phyloP scores from a whole-genome alignment of 306 rosid genomes.

The Myrica gale region DNA sequence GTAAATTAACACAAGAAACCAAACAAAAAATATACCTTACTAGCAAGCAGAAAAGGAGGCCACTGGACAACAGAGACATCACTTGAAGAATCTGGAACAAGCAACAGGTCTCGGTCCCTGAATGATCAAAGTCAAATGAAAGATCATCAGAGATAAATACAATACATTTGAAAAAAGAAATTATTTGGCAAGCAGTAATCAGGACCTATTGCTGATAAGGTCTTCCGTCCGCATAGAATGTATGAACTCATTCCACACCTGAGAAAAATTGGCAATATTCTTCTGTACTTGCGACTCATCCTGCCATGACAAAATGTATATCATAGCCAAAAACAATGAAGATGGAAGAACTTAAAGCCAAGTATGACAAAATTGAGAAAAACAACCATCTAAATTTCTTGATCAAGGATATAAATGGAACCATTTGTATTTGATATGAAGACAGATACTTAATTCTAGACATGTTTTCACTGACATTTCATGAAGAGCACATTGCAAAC shows the following conservation, averaged over 20 bases:
- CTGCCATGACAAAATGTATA: conserved; percentile 48
- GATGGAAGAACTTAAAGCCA: not conserved
- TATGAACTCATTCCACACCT: conserved; percentile 89
- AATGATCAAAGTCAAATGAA: conserved; percentile 23
- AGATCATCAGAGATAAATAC: conserved; percentile 38
- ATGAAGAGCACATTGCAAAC: conserved; percentile 15
- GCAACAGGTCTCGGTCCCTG: conserved; percentile 91
- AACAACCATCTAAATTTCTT: not conserved
- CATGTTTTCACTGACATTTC: conserved; percentile 28
- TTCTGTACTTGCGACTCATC: conserved; percentile 42
- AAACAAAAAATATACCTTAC: conserved; percentile 64
- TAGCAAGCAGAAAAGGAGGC: conserved; percentile 99
- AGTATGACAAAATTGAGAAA: not conserved
- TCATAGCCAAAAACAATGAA: conserved; percentile 13
- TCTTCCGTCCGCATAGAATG: conserved; percentile 80
- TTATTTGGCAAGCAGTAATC: conserved; percentile 30
- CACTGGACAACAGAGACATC: conserved; percentile 78
- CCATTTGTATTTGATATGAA: conserved; percentile 3
- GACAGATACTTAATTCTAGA: conserved; percentile 17
- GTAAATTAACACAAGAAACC: conserved; percentile 18
- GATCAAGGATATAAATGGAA: not conserved
- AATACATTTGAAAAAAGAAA: conserved; percentile 12
- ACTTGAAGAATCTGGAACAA: conserved; percentile 66
- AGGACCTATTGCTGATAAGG: conserved; percentile 81
- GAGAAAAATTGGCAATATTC: conserved; percentile 75